A percentile compares a stretch with the other conserved stretches of the same genome.
These are phyloP conservation scores for Pelargonium citronellum DNA, from an alignment of 441 rosid genomes.

Conservation along the genomic window DNA sequence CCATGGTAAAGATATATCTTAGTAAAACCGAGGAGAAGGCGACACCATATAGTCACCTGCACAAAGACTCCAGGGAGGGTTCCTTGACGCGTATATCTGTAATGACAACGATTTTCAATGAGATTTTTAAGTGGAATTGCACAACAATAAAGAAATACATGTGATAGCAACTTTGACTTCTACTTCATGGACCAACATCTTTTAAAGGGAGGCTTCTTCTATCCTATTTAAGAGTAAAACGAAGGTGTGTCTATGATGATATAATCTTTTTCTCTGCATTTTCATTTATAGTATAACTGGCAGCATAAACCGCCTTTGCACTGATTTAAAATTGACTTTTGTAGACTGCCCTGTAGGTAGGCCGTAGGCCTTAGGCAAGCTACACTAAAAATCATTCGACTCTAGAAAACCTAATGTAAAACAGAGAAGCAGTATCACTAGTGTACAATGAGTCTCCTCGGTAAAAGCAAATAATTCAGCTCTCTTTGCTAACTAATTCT, in stretches of 20 bases:
- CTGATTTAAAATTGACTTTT: not conserved
- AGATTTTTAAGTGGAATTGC: conserved; percentile 7
- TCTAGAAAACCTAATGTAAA: too few species aligned
- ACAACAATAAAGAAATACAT: not conserved
- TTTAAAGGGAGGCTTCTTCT: not conserved
- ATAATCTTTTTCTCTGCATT: not conserved
- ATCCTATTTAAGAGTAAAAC: not conserved
- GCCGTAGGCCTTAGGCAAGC: too few species aligned
- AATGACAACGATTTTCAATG: conserved; percentile 2
- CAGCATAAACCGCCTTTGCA: not conserved
- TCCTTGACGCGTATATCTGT: conserved; percentile 92
- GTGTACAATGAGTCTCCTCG: too few species aligned
- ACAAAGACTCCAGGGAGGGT: conserved; percentile 81
- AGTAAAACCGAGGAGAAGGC: conserved; percentile 2
- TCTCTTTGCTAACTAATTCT: too few species aligned
- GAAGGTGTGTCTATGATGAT: not conserved
- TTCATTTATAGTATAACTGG: not conserved
- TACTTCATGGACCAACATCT: not conserved
- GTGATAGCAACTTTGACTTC: not conserved
- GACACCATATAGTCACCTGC: conserved; percentile 39
- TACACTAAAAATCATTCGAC: too few species aligned
- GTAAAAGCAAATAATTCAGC: too few species aligned
- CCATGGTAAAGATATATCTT: not conserved
- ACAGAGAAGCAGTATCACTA: too few species aligned
- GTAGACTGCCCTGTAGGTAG: not conserved